Conservation (phyloP, 441 rosid genomes). For the Populus hybrid region DNA sequence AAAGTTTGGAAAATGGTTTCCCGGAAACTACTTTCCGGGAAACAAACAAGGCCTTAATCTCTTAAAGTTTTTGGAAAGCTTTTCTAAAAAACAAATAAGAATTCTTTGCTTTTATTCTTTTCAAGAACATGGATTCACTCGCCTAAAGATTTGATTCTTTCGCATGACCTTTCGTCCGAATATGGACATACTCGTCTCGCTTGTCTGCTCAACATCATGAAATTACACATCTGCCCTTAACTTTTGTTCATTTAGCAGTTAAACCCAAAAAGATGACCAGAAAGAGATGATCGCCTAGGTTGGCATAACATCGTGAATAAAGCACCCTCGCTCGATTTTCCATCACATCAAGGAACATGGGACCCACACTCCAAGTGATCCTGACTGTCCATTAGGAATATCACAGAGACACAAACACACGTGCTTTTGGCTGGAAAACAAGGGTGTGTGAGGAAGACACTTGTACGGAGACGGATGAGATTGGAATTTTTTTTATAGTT, state of each 20-base stretch:
- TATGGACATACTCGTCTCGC: not conserved
- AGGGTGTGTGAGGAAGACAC: not conserved
- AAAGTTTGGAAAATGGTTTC: too few relatives aligned
- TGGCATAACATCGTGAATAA: not conserved
- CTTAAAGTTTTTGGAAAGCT: not conserved
- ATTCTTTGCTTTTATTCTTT: not conserved
- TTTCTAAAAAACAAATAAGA: not conserved
- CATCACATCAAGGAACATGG: not conserved
- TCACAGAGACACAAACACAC: not conserved
- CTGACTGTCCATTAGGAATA: not conserved
- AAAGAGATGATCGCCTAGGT: too few relatives aligned
- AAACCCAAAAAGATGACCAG: too few relatives aligned
- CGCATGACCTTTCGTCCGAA: not conserved
- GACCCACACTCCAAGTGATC: not conserved
- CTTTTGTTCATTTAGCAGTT: too few relatives aligned
- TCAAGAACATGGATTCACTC: not conserved
- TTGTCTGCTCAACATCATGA: not conserved
- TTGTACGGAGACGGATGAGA: not conserved
- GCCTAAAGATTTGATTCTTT: not conserved
- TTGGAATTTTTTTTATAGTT: not conserved
- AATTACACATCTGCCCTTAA: too few relatives aligned
- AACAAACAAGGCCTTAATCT: too few relatives aligned
- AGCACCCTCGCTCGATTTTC: not conserved
- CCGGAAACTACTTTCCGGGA: too few relatives aligned
- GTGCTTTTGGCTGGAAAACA: not conserved